Conservation (phyloP, 768 basidiomycete species). For the Tulasnella sp. region DNA sequence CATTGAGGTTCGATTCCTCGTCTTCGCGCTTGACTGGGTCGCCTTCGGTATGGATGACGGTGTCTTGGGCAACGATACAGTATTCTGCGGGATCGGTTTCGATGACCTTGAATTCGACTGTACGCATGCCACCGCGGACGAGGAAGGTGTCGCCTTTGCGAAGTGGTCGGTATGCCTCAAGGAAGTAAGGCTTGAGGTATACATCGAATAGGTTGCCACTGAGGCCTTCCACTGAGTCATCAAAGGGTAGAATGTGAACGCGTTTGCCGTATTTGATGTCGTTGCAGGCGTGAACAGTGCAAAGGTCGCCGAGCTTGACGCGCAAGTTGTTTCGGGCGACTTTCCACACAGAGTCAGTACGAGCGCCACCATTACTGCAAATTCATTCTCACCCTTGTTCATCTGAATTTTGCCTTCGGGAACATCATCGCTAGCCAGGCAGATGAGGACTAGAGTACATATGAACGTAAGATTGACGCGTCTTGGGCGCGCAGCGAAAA, state of each 20-base stretch:
- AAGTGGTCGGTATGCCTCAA: conserved; percentile 93
- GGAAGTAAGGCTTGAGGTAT: conserved; percentile 96
- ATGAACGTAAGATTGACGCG: neutral
- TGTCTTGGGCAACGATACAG: conserved; percentile 99
- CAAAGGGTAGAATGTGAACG: conserved; percentile 93
- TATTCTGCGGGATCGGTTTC: conserved; percentile 97
- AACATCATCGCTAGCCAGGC: conserved; percentile 88
- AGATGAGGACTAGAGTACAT: conserved; percentile 70
- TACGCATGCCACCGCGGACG: conserved; percentile 95
- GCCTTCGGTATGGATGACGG: conserved; percentile 96
- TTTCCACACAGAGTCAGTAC: conserved; percentile 22
- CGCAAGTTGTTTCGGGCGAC: conserved; percentile 99
- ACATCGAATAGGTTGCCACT: conserved; percentile 99
- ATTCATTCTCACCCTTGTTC: conserved; percentile 60
- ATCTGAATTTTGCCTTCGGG: conserved; percentile 97
- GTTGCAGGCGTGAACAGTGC: conserved; percentile 89
- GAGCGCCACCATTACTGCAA: neutral
- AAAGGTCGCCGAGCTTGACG: conserved; percentile 94
- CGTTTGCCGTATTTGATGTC: conserved; percentile 99
- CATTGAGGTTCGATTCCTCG: conserved; percentile 91
- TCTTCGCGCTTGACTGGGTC: conserved; percentile 99
- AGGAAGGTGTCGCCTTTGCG: conserved; percentile 99
- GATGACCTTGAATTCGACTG: conserved; percentile 98
- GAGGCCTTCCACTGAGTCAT: conserved; percentile 93
- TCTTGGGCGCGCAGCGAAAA: neutral